phyloP scores from a whole-genome alignment of 2,329 filamentous ascomycete genomes.

The Xylaria arbuscula region DNA sequence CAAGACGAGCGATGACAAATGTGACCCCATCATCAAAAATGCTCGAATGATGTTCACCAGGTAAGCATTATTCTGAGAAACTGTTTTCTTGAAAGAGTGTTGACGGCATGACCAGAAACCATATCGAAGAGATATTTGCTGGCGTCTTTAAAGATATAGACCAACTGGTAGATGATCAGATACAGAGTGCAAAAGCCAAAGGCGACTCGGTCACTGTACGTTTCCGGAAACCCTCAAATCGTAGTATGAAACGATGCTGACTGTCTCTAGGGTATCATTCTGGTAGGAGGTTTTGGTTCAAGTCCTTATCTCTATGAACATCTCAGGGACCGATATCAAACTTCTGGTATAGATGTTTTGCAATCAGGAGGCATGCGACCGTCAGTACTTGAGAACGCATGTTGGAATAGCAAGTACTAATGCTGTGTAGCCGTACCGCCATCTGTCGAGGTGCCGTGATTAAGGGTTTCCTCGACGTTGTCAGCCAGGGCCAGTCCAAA shows the following conservation, averaged over 20 bases:
- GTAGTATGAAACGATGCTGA: not conserved
- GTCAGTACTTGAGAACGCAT: not conserved
- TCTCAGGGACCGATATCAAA: slow-evolving; percentile 10
- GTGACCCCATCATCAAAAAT: slow-evolving; percentile 19
- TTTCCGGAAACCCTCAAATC: not conserved
- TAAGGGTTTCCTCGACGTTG: slow-evolving; percentile 20
- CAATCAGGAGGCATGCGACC: slow-evolving; percentile 23
- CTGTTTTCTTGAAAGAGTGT: not conserved
- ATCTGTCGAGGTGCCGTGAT: slow-evolving; percentile 19
- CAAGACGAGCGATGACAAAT: slow-evolving; percentile 1
- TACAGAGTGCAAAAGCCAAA: slow-evolving; percentile 17
- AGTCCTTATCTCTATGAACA: slow-evolving; percentile 27
- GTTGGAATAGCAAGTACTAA: not conserved
- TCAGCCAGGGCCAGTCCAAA: not conserved
- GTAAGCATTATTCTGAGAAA: slow-evolving; percentile 2
- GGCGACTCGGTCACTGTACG: slow-evolving; percentile 13
- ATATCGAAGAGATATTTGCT: slow-evolving; percentile 13
- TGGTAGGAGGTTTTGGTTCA: slow-evolving; percentile 22
- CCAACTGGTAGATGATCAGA: slow-evolving; percentile 21
- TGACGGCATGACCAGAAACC: not conserved
- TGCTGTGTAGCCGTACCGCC: slow-evolving; percentile 11
- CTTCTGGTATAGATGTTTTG: slow-evolving; percentile 11
- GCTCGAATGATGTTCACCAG: slow-evolving; percentile 20
- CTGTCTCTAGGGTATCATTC: slow-evolving; percentile 14
- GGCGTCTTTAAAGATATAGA: slow-evolving; percentile 19